A percentile compares a stretch with the other conserved stretches of the same genome.
Evolutionary conservation across 2,329 filamentous ascomycete species (phyloP).

Genomic region (Aplosporella prunicola): DNA sequence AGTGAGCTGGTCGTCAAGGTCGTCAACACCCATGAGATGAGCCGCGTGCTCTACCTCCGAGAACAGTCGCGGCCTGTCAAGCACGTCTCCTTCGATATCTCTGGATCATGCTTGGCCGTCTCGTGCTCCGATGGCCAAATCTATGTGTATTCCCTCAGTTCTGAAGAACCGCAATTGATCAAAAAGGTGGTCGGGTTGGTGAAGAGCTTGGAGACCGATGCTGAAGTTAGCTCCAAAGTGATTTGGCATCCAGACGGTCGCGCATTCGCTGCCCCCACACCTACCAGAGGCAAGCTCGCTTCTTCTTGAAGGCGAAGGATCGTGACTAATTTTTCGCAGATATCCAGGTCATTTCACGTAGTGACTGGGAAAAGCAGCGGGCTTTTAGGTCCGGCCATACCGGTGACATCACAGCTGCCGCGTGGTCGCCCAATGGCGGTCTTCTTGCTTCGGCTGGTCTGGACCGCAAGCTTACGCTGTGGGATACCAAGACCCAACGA

Average conservation of each 20-base stretch:
- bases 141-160: constrained; percentile 77
- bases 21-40: constrained; percentile 72
- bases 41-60: constrained; percentile 63
- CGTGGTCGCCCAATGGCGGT: constrained; percentile 93
- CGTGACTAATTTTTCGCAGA: constrained; percentile 34
- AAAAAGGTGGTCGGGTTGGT: constrained; percentile 82
- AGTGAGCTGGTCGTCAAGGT: constrained; percentile 83
- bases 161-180: constrained; percentile 70
- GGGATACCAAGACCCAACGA: constrained; percentile 83
- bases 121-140: constrained; percentile 84
- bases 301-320: background rate
- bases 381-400: constrained; percentile 70
- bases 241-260: constrained; percentile 93
- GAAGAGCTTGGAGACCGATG: constrained; percentile 64
- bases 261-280: constrained; percentile 77
- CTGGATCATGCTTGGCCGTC: constrained; percentile 63
- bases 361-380: constrained; percentile 81
- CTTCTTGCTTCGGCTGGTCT: constrained; percentile 59
- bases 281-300: constrained; percentile 45
- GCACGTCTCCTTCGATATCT: constrained; percentile 79
- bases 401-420: constrained; percentile 73
- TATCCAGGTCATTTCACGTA: constrained; percentile 77
- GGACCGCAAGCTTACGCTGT: constrained; percentile 60
- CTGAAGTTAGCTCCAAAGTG: constrained; percentile 63
- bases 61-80: constrained; percentile 85